Conservation (phyloP, 129 eudicot species). For the Artemisia tridentata region DNA sequence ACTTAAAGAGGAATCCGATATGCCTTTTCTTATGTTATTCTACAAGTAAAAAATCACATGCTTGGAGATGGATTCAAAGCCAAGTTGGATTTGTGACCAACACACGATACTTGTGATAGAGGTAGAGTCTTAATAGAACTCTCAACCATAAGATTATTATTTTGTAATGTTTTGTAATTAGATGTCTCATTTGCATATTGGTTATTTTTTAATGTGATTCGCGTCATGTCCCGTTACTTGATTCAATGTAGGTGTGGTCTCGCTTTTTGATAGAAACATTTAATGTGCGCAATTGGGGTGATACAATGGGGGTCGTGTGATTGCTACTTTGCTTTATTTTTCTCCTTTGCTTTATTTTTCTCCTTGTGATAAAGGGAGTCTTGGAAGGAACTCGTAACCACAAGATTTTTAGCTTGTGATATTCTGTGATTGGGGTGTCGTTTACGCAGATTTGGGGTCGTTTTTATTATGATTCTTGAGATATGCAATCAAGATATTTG, state of each 20-base stretch:
- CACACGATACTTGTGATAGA: constrained; percentile 19
- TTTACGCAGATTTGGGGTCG: too few relatives aligned
- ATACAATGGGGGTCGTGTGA: background rate
- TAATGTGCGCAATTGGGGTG: background rate
- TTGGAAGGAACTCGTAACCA: too few relatives aligned
- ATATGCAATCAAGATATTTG: too few relatives aligned
- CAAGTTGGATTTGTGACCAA: constrained; percentile 6
- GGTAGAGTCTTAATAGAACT: constrained; percentile 18
- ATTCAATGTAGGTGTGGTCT: constrained; percentile 14
- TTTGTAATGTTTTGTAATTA: too few relatives aligned
- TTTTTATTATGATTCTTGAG: too few relatives aligned
- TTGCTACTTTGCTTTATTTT: constrained; percentile 1
- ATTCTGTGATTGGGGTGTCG: too few relatives aligned
- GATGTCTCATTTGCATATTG: background rate
- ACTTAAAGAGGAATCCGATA: constrained; percentile 30
- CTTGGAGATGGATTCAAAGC: constrained; percentile 21
- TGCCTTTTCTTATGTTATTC: constrained; percentile 17
- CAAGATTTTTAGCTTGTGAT: too few relatives aligned
- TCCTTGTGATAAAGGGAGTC: too few relatives aligned
- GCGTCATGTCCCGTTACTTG: constrained; percentile 1
- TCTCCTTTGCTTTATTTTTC: background rate
- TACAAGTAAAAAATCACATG: constrained; percentile 24
- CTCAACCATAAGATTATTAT: background rate
- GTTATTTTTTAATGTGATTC: constrained; percentile 13
- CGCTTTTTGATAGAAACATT: constrained; percentile 9